Percentiles rank a stretch among this genome's conserved stretches.
Conservation (phyloP, 768 basidiomycete genomes). For the Gloeopeniophorella convolvens region DNA sequence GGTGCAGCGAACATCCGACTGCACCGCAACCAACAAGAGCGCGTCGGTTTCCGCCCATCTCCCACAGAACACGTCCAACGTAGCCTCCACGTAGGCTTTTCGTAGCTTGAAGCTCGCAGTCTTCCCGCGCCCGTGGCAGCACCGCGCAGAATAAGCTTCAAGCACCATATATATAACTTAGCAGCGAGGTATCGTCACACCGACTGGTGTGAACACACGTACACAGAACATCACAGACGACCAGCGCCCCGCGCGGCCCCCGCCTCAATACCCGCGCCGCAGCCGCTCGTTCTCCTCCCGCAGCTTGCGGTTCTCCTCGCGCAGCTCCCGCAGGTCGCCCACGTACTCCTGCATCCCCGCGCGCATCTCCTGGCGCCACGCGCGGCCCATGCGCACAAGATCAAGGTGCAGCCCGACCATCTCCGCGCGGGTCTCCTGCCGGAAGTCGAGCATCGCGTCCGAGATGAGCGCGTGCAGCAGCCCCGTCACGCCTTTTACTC, state of each 20-base stretch:
- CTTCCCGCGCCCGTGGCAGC: too few species aligned
- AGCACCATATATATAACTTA: too few species aligned
- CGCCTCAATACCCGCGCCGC: slow-evolving; percentile 29
- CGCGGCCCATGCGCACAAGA: slow-evolving; percentile 60
- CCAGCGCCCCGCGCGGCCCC: not conserved
- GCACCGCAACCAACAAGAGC: too few species aligned
- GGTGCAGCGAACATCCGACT: too few species aligned
- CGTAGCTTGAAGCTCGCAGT: too few species aligned
- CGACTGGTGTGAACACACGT: too few species aligned
- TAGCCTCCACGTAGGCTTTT: too few species aligned
- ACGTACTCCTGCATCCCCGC: slow-evolving; percentile 55
- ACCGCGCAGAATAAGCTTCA: too few species aligned
- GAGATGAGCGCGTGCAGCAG: slow-evolving; percentile 57
- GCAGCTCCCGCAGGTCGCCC: slow-evolving; percentile 44
- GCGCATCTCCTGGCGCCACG: slow-evolving; percentile 60
- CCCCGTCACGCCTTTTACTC: slow-evolving; percentile 44
- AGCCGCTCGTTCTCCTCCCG: slow-evolving; percentile 63
- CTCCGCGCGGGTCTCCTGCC: slow-evolving; percentile 62
- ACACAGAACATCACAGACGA: not conserved
- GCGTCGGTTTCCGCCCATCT: too few species aligned
- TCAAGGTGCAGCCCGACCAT: slow-evolving; percentile 73
- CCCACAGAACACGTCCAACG: too few species aligned
- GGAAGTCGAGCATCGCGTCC: slow-evolving; percentile 70
- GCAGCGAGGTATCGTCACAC: too few species aligned
- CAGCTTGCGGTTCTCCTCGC: slow-evolving; percentile 44